Conservation (phyloP, 2,329 filamentous ascomycete species). For the Thelonectria rubi region DNA sequence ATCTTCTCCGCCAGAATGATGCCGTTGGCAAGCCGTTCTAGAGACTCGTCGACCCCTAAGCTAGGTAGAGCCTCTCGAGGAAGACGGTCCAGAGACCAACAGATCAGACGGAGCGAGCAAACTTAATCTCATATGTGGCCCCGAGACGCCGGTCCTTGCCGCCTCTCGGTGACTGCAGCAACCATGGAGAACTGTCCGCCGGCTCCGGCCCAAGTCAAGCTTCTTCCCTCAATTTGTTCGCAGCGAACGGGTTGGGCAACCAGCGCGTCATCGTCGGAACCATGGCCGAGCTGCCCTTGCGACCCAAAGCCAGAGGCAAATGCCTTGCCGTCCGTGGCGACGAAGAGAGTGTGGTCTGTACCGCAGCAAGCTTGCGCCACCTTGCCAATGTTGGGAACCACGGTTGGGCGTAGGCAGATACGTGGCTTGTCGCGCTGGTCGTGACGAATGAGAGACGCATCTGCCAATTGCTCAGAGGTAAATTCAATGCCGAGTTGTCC, state of each 20-base stretch:
- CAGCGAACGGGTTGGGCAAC: constrained; percentile 10
- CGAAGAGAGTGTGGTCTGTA: constrained; percentile 73
- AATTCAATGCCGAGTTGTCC: constrained; percentile 59
- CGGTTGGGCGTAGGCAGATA: constrained; percentile 68
- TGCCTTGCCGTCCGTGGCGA: constrained; percentile 65
- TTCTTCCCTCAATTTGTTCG: constrained; percentile 5
- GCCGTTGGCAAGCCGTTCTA: no score
- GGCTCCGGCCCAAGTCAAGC: constrained; percentile 20
- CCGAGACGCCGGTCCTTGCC: no score
- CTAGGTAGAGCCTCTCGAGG: no score
- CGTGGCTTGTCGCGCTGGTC: constrained; percentile 64
- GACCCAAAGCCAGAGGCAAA: constrained; percentile 73
- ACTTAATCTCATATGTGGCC: no score
- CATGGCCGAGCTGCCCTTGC: constrained; percentile 76
- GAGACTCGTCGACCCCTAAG: no score
- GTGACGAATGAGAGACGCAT: constrained; percentile 59
- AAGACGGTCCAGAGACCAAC: no score
- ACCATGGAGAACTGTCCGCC: constrained; percentile 19
- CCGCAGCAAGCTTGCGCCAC: constrained; percentile 61
- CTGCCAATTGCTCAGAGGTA: constrained; percentile 55
- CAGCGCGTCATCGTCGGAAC: constrained; percentile 68
- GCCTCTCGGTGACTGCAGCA: not conserved
- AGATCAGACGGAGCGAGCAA: no score
- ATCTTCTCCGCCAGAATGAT: no score
- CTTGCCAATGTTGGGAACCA: constrained; percentile 62